Base-by-base conservation (phyloP, 768 basidiomycete species). In the Tulasnella sp. region DNA sequence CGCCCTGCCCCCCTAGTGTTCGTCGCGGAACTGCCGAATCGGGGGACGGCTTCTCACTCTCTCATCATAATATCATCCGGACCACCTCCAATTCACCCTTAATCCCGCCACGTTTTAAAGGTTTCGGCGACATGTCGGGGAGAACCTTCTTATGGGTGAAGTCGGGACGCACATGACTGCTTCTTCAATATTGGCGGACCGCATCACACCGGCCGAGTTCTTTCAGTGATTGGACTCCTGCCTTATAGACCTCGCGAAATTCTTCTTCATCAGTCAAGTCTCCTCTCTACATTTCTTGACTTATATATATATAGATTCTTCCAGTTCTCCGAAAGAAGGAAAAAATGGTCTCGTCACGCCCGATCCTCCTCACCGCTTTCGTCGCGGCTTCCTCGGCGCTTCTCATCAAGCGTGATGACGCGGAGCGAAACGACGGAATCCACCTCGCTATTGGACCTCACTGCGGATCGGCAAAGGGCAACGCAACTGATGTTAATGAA, bases 401-500 rank as follows among this genome's bases (percentile, higher is more conserved):
- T 34, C 34, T 68, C 62, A 27, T 68, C 62, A 68, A 68, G 62
- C 62, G 62, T 34, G 62, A 68, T 12, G 34, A 68, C 31, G 3
- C 62, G 21, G 62, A 68, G 9, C 73, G 73, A 6, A 82, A 82
- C 62, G 78, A 81, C 39, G 81, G 81, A 1, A 82, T 82, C 27
- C 81, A 80, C 46, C 88, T 90, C 27, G 89, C 88, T 24, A 85
- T 90, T 3, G 39, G 40, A 39, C 24, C 75, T 76, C 82, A 83
- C 27, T 89, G 89, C 9, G 81, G 81, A 1, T 90, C 89, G 38
- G 89, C 88, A 38, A 58, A 40, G 40, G 4, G 74, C 14, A 42
- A 80, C 83, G 84, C 86, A 5, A 84, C 88, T 2, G 88, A 90
- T 79, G 85, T 89, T 21, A 90, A 89, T 68, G 88, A 88, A 0